Base-by-base conservation (phyloP, 23 red algal genomes). In the Gracilaria gracilis region DNA sequence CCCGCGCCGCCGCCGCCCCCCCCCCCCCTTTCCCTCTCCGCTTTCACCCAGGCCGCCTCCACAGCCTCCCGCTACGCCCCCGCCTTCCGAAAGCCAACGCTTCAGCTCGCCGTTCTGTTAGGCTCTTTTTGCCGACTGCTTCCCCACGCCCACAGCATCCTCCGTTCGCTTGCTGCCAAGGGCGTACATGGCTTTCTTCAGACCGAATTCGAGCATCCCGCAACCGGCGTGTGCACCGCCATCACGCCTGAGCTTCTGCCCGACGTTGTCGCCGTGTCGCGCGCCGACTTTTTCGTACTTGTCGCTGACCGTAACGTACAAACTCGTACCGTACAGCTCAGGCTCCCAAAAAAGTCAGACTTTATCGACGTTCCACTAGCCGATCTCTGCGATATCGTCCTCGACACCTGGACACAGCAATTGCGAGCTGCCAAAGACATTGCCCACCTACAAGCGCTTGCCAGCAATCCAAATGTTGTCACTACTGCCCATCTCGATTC, bases 111-210 rank as follows among this genome's bases (percentile, higher is more conserved):
- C 46, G 84, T 88, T 42, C 32, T 88, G 53, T 50, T 88, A 16
- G 84, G 67, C 39, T 75, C 84, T 23, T 27, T 69, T 8, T 37
- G 32, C 31, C 66, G 61, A 24, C 84, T 88, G 27, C 71, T 88
- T 42, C 84, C 46, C 33, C 84, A 88, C 35, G 84, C 84, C 51
- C 67, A 88, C 71, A 57, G 20, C 84, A 58, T 64, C 27, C 84
- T 88, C 67, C 35, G 59, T 40, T 44, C 53, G 35, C 84, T 88
- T 48, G 31, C 84, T 4, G 67, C 66, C 28, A 88, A 88, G 28
- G 84, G 84, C 62, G 47, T 88, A 13, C 84, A 88, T 47, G 84
- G 59, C 35, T 88, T 88, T 35, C 71, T 88, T 1, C 84, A 88
- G 50, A 88, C 84, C 32, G 84, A 88, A 78, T 55, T 88, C 20